Evolutionary conservation across 2,329 filamentous ascomycete genomes (phyloP), one percentile per base, ranked within the genome.

Genomic region (Aureobasidium zeae): DNA sequence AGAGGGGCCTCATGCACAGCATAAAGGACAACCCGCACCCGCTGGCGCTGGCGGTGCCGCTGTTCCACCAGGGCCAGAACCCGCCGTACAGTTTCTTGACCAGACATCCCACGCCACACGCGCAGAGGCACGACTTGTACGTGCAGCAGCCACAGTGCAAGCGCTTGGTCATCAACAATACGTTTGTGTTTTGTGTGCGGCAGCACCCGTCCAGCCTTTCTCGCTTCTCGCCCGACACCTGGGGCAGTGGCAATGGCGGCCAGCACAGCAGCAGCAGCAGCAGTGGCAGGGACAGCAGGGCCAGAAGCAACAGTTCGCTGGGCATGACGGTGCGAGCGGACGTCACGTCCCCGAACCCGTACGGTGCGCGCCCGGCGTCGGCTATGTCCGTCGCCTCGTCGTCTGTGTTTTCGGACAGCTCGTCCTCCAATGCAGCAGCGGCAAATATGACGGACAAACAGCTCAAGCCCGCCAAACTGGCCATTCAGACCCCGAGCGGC

Each of bases 51-150:
- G 79, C 87, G 3, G 66, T 98, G n/a, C 89, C 91, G 1, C 79
- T 98, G 39, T 76, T 86, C 26, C 91, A 98, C 63, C 82, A 79
- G 0, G 91, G 91, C 48, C 83, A 89, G 54, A 98, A 98, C 58
- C 91, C 91, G 3, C 77, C 85, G 0, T 98, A 94, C 62, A 86
- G 94, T 47, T 98, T 96, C 63, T 74, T 95, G 33, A 83, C 82
- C 28, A 79, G 91, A 4, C 91, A 98, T 60, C 93, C 93, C 6
- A 98, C 91, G 2, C 91, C 91, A 7, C 91, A 98, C 61, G 91
- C 91, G n/a, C 87, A 94, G 58, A 79, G 89, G 30, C 88, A 98
- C 62, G 91, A 98, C 60, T 80, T 98, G 47, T 98, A 98, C 62
- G 85, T 98, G 50, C 85, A 88, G 32, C 91, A 96, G 59, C 91